Evolutionary conservation across 2,329 filamentous ascomycete genomes (phyloP), one percentile per base, ranked within the genome.

Genomic region (Aspergillus sp.): DNA sequence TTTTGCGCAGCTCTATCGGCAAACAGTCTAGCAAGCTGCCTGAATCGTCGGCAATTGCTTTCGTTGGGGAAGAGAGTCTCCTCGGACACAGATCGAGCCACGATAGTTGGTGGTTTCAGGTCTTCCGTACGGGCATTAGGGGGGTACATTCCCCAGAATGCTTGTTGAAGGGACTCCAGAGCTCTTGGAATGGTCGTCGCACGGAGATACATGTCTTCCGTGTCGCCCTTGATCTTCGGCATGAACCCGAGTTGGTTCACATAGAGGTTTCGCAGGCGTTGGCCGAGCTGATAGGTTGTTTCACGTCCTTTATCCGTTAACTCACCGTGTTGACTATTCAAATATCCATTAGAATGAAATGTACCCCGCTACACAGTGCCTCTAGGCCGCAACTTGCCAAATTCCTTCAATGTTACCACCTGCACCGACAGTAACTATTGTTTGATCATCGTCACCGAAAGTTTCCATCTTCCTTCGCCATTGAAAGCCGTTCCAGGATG

Each of bases 31-130:
- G 87, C 81, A 11, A 95, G 80, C 58, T 86, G 83, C 41, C 86
- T 85, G 70, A 93, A 90, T 27, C 90, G 84, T 47, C 85, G 83
- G 72, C 90, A 95, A 68, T 84, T 87, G 59, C 81, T 79, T 65
- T 91, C 89, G 72, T 93, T 95, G 19, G 90, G 90, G 71, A 88
- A 91, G 1, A 93, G 81, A 0, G 89, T 93, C 77, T 95, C 90
- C 67, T 93, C 88, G 45, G 81, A 81, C 4, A 84, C 81, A 3
- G 84, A 79, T 40, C 90, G 82, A 9, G 82, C 83, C 51, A 91
- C 76, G 62, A 92, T 88, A 6, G 86, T 86, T 0, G 88, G 84
- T 0, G 84, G 78, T 0, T 84, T 81, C 60, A 90, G 85, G 54
- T 77, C 71, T 21, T 75, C 73, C 0, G 81, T 78, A 52, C 83